Conservation (phyloP, 306 rosid species). For the Trifolium fragiferum region DNA sequence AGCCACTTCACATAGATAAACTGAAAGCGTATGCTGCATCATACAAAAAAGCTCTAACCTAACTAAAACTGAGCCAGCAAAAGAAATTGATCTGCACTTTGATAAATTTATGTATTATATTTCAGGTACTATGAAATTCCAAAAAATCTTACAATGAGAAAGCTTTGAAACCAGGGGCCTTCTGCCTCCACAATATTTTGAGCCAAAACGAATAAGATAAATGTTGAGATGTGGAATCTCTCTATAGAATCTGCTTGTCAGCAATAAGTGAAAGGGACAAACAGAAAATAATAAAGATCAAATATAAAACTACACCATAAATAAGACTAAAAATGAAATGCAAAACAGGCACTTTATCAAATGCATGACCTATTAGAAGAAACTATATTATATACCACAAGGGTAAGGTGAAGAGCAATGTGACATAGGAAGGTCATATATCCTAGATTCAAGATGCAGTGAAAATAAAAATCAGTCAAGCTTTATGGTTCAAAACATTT, state of each 20-base stretch:
- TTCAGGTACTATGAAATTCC: not conserved
- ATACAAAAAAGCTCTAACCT: slow-evolving; percentile 43
- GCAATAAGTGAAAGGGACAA: slow-evolving; percentile 17
- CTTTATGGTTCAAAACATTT: slow-evolving; percentile 1
- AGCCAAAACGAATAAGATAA: slow-evolving; percentile 89
- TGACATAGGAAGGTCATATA: not conserved
- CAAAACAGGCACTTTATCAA: slow-evolving; percentile 4
- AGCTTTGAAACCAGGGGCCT: slow-evolving; percentile 94
- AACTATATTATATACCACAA: slow-evolving; percentile 18
- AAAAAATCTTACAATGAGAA: slow-evolving; percentile 68
- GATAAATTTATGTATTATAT: not conserved
- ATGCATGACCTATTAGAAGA: slow-evolving; percentile 21
- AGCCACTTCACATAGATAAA: slow-evolving; percentile 80
- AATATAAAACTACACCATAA: slow-evolving; percentile 7
- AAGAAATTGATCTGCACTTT: slow-evolving; percentile 25
- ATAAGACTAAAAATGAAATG: slow-evolving; percentile 23
- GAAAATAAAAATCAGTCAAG: not conserved
- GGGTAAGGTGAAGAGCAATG: not conserved
- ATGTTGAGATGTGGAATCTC: slow-evolving; percentile 95
- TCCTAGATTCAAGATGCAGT: slow-evolving; percentile 15
- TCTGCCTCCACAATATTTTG: slow-evolving; percentile 98
- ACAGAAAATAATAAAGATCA: slow-evolving; percentile 31
- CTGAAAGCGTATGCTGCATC: slow-evolving; percentile 75
- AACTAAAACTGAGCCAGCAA: slow-evolving; percentile 25
- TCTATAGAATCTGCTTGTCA: slow-evolving; percentile 84